phyloP scores from a whole-genome alignment of 2,329 filamentous ascomycete species.

The Hymenoscyphus scutula region DNA sequence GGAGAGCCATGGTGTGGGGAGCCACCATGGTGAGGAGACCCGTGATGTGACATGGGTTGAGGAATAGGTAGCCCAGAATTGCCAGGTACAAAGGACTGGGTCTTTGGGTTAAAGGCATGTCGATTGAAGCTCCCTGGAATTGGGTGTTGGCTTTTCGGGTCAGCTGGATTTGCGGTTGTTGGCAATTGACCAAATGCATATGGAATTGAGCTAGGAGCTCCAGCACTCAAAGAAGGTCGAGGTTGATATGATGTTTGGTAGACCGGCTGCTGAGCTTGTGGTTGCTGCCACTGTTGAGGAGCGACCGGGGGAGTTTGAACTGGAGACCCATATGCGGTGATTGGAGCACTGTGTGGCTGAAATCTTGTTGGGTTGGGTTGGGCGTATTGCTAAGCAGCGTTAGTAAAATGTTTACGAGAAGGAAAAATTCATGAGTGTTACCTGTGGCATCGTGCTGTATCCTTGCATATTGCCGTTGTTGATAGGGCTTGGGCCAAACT shows the following conservation, averaged over 20 bases:
- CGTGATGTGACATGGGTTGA: constrained; percentile 36
- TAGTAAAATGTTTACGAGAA: constrained; percentile 5
- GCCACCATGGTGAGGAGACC: constrained; percentile 35
- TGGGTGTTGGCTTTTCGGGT: constrained; percentile 74
- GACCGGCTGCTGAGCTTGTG: constrained; percentile 18
- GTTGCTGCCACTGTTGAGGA: constrained; percentile 34
- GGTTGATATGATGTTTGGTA: constrained; percentile 34
- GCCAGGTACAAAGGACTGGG: constrained; percentile 81
- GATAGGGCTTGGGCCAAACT: constrained; percentile 32
- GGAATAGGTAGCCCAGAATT: constrained; percentile 50
- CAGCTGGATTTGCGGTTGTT: constrained; percentile 65
- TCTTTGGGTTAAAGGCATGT: constrained; percentile 90
- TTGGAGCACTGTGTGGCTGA: constrained; percentile 35
- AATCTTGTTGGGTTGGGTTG: constrained; percentile 33
- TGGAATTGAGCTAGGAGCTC: constrained; percentile 42
- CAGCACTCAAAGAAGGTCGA: constrained; percentile 28
- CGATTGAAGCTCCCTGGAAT: constrained; percentile 82
- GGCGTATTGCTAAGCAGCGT: constrained; percentile 31
- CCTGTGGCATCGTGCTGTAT: constrained; percentile 32
- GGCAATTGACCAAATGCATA: constrained; percentile 82
- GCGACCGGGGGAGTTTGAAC: constrained; percentile 33
- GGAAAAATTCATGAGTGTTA: constrained; percentile 16
- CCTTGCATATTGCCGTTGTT: constrained; percentile 42
- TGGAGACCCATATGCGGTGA: constrained; percentile 35
- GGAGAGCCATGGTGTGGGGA: constrained; percentile 38